Conservation (phyloP, 1,139 yeast genomes). For the Hemisphaericaspora xylofermentans region DNA sequence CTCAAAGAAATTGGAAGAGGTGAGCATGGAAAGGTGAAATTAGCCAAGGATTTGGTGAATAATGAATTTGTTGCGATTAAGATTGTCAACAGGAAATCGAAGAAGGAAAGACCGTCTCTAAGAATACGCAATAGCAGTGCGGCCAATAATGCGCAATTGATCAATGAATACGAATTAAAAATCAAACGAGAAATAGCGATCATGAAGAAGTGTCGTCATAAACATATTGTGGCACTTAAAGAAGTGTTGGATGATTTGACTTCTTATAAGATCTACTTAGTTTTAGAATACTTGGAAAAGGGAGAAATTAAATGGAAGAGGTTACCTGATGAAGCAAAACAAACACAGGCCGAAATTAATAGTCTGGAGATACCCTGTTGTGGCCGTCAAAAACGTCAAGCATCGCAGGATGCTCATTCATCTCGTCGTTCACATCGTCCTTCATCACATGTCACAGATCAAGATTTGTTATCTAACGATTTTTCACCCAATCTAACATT, state of each 20-base stretch:
- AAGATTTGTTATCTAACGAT: conserved; percentile 44
- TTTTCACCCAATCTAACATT: conserved; percentile 60
- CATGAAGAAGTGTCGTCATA: conserved; percentile 90
- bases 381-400: conserved; percentile 17
- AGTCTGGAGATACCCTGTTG: conserved; percentile 39
- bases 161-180: conserved; percentile 56
- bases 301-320: conserved; percentile 92
- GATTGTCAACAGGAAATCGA: conserved; percentile 76
- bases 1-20: conserved; percentile 88
- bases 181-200: conserved; percentile 91
- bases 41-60: conserved; percentile 73
- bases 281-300: conserved; percentile 84
- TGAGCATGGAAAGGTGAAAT: conserved; percentile 95
- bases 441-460: conserved; percentile 17
- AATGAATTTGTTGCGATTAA: conserved; percentile 87
- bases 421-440: conserved; percentile 11
- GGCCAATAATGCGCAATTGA: conserved; percentile 12
- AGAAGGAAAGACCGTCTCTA: conserved; percentile 52
- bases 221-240: conserved; percentile 79
- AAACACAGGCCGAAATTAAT: conserved; percentile 3
- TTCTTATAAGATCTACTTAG: conserved; percentile 84
- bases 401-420: background rate
- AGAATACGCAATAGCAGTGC: conserved; percentile 40
- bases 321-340: conserved; percentile 13
- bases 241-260: conserved; percentile 89